A percentile compares a stretch with the other conserved stretches of the same genome.
Conservation (phyloP, 768 basidiomycete genomes). For the Phlebiopsis flavidoalba region DNA sequence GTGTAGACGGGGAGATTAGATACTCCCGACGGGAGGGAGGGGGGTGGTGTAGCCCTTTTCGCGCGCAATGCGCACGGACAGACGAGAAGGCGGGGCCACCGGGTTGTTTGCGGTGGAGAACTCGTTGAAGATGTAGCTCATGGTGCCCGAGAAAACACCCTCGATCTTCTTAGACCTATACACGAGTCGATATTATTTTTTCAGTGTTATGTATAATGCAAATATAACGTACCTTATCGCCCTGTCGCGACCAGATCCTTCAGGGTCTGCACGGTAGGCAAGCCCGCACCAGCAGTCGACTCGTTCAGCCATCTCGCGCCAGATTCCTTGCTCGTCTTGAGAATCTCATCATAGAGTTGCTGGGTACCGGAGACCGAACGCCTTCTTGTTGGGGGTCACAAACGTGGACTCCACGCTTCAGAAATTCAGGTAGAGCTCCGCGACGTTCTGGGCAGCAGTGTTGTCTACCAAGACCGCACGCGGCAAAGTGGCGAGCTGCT, state of each 20-base stretch:
- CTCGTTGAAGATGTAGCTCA: slow-evolving; percentile 99
- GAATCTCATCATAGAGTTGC: slow-evolving; percentile 63
- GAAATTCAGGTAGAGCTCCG: slow-evolving; percentile 72
- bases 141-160: slow-evolving; percentile 95
- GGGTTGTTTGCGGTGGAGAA: slow-evolving; percentile 69
- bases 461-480: slow-evolving; percentile 84
- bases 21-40: no score
- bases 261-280: slow-evolving; percentile 88
- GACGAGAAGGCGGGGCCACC: slow-evolving; percentile 80
- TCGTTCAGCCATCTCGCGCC: slow-evolving; percentile 78
- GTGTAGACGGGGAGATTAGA: background rate
- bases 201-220: background rate
- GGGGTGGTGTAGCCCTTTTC: slow-evolving; percentile 90
- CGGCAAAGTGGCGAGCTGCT: slow-evolving; percentile 39
- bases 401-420: slow-evolving; percentile 77
- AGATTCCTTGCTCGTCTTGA: slow-evolving; percentile 49
- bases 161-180: slow-evolving; percentile 86
- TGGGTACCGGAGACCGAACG: slow-evolving; percentile 75
- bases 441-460: slow-evolving; percentile 81
- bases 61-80: slow-evolving; percentile 81
- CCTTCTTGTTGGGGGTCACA: slow-evolving; percentile 98
- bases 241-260: slow-evolving; percentile 90
- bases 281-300: slow-evolving; percentile 91
- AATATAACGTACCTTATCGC: slow-evolving; percentile 54
- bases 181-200: background rate